Conservation (phyloP, 2,329 filamentous ascomycete species). For the Cladosporium halotolerans region DNA sequence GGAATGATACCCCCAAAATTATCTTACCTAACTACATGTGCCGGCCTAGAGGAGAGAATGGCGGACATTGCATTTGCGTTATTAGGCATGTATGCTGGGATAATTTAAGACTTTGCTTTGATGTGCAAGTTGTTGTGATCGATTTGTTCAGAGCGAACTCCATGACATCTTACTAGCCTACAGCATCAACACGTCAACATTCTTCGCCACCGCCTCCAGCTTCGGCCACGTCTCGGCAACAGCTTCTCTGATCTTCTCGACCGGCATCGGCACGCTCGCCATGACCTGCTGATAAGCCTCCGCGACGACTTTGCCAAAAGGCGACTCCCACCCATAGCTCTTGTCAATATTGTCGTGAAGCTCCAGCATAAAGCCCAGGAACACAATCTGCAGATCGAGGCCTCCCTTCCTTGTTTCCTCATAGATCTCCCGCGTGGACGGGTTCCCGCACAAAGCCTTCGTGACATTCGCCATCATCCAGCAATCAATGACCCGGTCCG, state of each 20-base stretch:
- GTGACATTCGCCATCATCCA: slow-evolving; percentile 25
- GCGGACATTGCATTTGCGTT: too few species aligned
- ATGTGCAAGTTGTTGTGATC: too few species aligned
- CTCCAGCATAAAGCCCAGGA: slow-evolving; percentile 39
- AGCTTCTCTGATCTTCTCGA: slow-evolving; percentile 35
- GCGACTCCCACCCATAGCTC: slow-evolving; percentile 37
- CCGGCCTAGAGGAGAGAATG: too few species aligned
- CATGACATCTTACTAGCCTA: background rate
- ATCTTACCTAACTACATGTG: background rate
- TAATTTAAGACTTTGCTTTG: too few species aligned
- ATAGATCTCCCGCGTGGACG: slow-evolving; percentile 18
- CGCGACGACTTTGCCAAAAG: slow-evolving; percentile 26
- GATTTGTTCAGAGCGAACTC: too few species aligned
- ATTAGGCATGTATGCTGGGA: too few species aligned
- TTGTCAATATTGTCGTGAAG: slow-evolving; percentile 33
- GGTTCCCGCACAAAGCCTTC: slow-evolving; percentile 14
- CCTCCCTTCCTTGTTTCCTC: slow-evolving; percentile 28
- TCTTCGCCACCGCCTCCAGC: slow-evolving; percentile 22
- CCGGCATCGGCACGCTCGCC: slow-evolving; percentile 15
- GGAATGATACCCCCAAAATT: background rate
- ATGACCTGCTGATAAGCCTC: slow-evolving; percentile 19
- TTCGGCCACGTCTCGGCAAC: slow-evolving; percentile 59
- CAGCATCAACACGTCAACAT: slow-evolving; percentile 31
- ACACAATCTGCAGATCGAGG: slow-evolving; percentile 37
- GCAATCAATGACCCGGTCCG: slow-evolving; percentile 48